A percentile compares a stretch with the other conserved stretches of the same genome.
Conservation (phyloP, 306 rosid genomes). For the Cajanus cajan region DNA sequence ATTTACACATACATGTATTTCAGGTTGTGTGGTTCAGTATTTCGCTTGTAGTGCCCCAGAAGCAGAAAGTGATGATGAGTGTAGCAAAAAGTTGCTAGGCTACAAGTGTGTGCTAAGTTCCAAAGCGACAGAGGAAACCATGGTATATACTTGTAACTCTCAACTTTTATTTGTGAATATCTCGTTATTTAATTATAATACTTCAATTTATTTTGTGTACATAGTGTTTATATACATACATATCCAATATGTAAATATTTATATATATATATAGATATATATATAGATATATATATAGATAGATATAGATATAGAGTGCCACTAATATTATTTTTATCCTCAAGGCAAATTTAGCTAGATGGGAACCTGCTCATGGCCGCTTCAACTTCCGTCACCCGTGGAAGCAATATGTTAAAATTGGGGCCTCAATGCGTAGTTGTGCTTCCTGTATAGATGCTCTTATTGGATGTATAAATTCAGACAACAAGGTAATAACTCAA, state of each 20-base stretch:
- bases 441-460: conserved; percentile 85
- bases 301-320: neutral
- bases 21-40: conserved; percentile 60
- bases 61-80: conserved; percentile 32
- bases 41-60: conserved; percentile 25
- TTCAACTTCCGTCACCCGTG: conserved; percentile 90
- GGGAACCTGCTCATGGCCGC: conserved; percentile 89
- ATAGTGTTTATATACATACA: neutral
- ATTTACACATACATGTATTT: neutral
- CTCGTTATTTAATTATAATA: neutral
- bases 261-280: too few relatives aligned
- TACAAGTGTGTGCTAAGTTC: conserved; percentile 69
- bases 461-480: conserved; percentile 58
- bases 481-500: conserved; percentile 46
- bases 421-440: conserved; percentile 67
- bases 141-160: conserved; percentile 45
- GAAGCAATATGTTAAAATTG: conserved; percentile 75
- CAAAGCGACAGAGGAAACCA: conserved; percentile 63
- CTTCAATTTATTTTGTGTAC: neutral
- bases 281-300: too few relatives aligned
- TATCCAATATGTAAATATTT: neutral
- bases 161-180: neutral
- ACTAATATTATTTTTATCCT: neutral
- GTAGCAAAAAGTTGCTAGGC: conserved; percentile 41
- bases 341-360: conserved; percentile 83